phyloP scores from a whole-genome alignment of 306 rosid species.

The Rosa chinensis region DNA sequence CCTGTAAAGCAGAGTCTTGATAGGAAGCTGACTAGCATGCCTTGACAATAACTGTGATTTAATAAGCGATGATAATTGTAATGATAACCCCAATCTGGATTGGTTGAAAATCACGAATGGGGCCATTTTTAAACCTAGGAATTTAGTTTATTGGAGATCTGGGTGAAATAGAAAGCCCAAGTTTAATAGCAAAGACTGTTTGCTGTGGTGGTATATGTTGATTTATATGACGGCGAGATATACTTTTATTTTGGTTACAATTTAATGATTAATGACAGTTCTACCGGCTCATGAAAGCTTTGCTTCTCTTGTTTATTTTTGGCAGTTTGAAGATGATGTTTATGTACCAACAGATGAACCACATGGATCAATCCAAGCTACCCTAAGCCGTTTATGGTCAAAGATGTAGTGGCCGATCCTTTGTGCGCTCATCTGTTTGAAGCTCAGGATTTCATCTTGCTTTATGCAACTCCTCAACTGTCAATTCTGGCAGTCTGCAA shows the following conservation, averaged over 20 bases:
- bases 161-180: not conserved
- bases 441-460: not conserved
- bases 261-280: not conserved
- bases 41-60: no score
- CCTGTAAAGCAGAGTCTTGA: no score
- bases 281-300: not conserved
- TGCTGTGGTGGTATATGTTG: not conserved
- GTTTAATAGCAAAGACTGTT: no score
- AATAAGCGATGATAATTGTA: no score
- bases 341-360: slow-evolving; percentile 94
- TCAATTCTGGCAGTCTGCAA: not conserved
- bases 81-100: no score
- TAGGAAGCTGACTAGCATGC: no score
- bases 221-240: not conserved
- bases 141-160: no score
- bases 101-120: not conserved
- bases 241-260: not conserved
- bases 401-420: slow-evolving; percentile 45
- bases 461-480: not conserved
- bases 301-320: not conserved
- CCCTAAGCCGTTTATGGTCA: slow-evolving; percentile 68
- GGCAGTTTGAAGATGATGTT: slow-evolving; percentile 90
- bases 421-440: not conserved
- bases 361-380: slow-evolving; percentile 90
- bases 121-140: not conserved